Percentiles rank a stretch among this genome's conserved stretches.
phyloP scores from a whole-genome alignment of 1,139 yeast genomes.

The Pneumocystis wakefieldiae region DNA sequence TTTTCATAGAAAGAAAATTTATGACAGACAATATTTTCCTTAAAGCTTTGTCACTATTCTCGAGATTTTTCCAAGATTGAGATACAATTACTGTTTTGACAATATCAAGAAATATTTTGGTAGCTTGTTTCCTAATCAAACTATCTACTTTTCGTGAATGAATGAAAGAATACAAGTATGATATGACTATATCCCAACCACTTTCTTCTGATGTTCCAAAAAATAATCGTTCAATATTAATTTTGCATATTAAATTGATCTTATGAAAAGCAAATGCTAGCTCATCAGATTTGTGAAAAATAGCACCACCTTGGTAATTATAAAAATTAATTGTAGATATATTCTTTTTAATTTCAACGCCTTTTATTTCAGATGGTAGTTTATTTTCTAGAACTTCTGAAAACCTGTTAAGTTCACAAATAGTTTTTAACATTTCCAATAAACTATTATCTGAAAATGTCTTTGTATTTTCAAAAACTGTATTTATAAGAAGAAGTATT shows the following conservation, averaged over 20 bases:
- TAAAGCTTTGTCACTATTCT: slow-evolving; percentile 17
- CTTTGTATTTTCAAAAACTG: slow-evolving; percentile 4
- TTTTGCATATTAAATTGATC: slow-evolving; percentile 33
- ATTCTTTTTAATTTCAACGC: background rate
- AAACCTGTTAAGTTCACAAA: background rate
- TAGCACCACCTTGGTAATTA: background rate
- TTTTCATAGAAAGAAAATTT: slow-evolving; percentile 13
- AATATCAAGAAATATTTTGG: slow-evolving; percentile 15
- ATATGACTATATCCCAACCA: slow-evolving; percentile 33
- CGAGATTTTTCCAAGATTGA: slow-evolving; percentile 19
- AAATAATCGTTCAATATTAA: slow-evolving; percentile 39
- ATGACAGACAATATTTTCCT: slow-evolving; percentile 10
- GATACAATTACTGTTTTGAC: slow-evolving; percentile 18
- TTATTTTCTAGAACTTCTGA: background rate
- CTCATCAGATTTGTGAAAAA: slow-evolving; percentile 15
- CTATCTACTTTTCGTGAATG: slow-evolving; percentile 22
- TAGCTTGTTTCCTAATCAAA: slow-evolving; percentile 15
- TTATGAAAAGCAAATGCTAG: slow-evolving; percentile 26
- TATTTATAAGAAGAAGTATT: background rate
- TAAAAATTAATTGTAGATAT: background rate
- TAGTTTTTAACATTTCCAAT: background rate
- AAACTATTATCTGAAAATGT: slow-evolving; percentile 6
- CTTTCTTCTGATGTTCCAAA: slow-evolving; percentile 20
- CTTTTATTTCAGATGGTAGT: background rate
- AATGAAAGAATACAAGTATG: slow-evolving; percentile 35